Evolutionary conservation across 2,329 filamentous ascomycete genomes (phyloP), one percentile per base, ranked within the genome.

Genomic region (Macrophomina pseudophaseolina): DNA sequence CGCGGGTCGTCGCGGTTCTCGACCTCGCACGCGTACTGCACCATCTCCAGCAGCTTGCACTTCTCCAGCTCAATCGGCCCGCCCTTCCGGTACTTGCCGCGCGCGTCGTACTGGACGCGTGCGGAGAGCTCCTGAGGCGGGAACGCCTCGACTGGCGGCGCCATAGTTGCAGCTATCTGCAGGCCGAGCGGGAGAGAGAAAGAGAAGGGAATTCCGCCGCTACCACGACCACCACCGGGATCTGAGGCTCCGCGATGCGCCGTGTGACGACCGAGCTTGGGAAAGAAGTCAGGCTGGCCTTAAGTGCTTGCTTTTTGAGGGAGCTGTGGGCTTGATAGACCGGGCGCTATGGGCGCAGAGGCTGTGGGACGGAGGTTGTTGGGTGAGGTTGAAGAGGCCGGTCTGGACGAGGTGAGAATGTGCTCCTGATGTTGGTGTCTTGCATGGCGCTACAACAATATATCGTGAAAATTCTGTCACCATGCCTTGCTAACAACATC

Each of bases 11-110:
- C 76, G 52, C 74, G 52, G 28, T 75, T 62, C 8, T 82, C 78
- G 9, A 87, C 77, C 72, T 87, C 83, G 76, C 88, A 90, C 32
- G 83, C 83, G 73, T 88, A 90, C 77, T 90, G 88, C 54, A 86
- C 78, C 75, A 90, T 76, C 74, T 89, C 86, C 70, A 86, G 80
- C 48, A 90, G 76, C 66, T 82, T 76, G 74, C 88, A 90, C 59
- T 85, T 78, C 64, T 79, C 74, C 5, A 90, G 79, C 38, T 85
- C 78, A 68, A 87, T 77, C 16, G 81, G 77, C n/a, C 74, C 75
- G 32, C 81, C 79, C 74, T 88, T 88, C 68, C 85, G 84, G 60
- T 78, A 75, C 73, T 85, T 82, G 79, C 78, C 85, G 69, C 76
- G 81, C 70, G 82, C 80, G 74, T 80, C 82, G 53, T 78, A 80